phyloP scores from a whole-genome alignment of 2,329 filamentous ascomycete genomes.

The Scytalidium sp. region DNA sequence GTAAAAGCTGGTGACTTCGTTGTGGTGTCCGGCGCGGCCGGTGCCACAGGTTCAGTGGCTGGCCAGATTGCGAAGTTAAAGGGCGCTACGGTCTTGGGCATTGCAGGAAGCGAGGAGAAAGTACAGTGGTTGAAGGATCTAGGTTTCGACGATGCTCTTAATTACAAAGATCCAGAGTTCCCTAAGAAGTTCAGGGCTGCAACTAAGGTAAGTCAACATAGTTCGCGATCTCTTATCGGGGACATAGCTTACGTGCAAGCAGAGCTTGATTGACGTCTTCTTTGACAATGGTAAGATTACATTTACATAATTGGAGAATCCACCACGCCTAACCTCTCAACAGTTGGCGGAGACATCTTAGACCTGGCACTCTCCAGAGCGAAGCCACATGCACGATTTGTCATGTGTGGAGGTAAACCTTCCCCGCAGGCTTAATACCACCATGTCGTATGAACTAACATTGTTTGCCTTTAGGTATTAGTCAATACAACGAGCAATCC shows the following conservation, averaged over 20 bases:
- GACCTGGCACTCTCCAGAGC: conserved; percentile 64
- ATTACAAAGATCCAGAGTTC: conserved; percentile 67
- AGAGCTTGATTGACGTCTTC: conserved; percentile 63
- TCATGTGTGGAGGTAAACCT: conserved; percentile 60
- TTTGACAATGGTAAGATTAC: conserved; percentile 55
- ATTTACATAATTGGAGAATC: background rate
- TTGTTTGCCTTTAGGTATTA: conserved; percentile 43
- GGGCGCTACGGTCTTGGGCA: conserved; percentile 58
- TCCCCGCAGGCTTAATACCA: background rate
- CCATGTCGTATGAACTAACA: background rate
- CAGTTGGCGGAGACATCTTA: conserved; percentile 66
- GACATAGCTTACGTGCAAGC: conserved; percentile 7
- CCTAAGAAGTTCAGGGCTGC: conserved; percentile 55
- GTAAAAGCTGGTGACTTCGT: conserved; percentile 70
- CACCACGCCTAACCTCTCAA: background rate
- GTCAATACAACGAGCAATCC: conserved; percentile 61
- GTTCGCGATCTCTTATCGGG: background rate
- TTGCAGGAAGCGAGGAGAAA: conserved; percentile 66
- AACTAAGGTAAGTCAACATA: conserved; percentile 38
- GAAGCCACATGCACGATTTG: conserved; percentile 60
- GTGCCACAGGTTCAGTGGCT: conserved; percentile 72
- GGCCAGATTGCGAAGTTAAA: conserved; percentile 77
- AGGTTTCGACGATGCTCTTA: conserved; percentile 64
- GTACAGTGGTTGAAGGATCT: conserved; percentile 63
- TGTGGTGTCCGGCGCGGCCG: conserved; percentile 74